Conservation (phyloP, 768 basidiomycete genomes). For the Tylopilus felleus region DNA sequence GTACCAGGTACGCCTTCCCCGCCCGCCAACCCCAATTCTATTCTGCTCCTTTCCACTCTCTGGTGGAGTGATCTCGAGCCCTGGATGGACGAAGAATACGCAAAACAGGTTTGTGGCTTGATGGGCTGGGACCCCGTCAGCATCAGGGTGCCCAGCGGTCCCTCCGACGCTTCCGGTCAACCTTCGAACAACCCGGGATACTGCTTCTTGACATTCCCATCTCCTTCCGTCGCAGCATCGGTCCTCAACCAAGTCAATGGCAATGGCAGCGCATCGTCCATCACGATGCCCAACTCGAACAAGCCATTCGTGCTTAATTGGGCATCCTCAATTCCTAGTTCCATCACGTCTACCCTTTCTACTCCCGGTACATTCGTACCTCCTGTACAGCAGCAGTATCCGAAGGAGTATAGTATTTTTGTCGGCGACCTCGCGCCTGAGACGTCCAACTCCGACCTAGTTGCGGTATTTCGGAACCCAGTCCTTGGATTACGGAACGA, state of each 20-base stretch:
- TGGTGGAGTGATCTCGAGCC: constrained; percentile 89
- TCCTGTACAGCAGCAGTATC: constrained; percentile 51
- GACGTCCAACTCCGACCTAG: constrained; percentile 93
- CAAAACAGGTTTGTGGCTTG: constrained; percentile 77
- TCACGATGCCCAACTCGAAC: constrained; percentile 83
- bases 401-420: constrained; percentile 91
- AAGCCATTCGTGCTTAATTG: constrained; percentile 81
- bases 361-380: constrained; percentile 28
- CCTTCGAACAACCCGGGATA: constrained; percentile 84
- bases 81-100: constrained; percentile 98
- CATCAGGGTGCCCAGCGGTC: constrained; percentile 68
- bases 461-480: constrained; percentile 88
- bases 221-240: constrained; percentile 61
- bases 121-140: constrained; percentile 83
- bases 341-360: constrained; percentile 31
- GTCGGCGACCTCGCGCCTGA: constrained; percentile 92
- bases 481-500: constrained; percentile 82
- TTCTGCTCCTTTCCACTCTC: constrained; percentile 56
- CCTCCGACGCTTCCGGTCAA: constrained; percentile 55
- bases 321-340: constrained; percentile 48
- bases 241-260: constrained; percentile 67
- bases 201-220: constrained; percentile 84
- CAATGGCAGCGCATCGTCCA: constrained; percentile 37
- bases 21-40: constrained; percentile 28
- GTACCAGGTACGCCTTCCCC: constrained; percentile 18